phyloP scores from a whole-genome alignment of 805 yeast species.

The Pichia exigua region DNA sequence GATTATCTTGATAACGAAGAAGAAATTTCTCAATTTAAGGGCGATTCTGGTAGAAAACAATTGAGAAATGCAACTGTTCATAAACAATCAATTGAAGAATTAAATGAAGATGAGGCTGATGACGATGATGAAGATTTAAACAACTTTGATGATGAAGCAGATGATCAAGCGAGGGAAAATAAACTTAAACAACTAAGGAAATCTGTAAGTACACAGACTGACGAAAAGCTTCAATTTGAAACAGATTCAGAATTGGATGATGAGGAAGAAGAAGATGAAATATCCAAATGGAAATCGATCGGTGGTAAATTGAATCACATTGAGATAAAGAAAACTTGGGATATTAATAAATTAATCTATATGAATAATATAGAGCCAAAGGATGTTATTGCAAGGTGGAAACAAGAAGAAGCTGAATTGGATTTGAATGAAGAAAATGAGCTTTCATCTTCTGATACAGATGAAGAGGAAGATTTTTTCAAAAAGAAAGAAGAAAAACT shows the following conservation, averaged over 20 bases:
- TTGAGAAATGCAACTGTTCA: constrained; percentile 57
- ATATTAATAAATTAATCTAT: constrained; percentile 73
- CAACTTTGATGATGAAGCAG: constrained; percentile 33
- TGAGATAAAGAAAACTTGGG: constrained; percentile 53
- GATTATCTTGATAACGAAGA: constrained; percentile 17
- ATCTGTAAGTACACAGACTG: neutral
- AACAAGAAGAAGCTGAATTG: constrained; percentile 38
- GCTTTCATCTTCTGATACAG: constrained; percentile 15
- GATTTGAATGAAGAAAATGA: constrained; percentile 34
- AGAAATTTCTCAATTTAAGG: constrained; percentile 13
- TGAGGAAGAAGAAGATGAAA: constrained; percentile 32
- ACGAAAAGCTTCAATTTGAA: constrained; percentile 35
- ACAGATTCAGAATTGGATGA: constrained; percentile 45
- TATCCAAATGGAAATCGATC: constrained; percentile 35
- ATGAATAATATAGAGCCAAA: constrained; percentile 68
- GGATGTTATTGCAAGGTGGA: constrained; percentile 71
- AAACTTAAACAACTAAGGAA: constrained; percentile 31
- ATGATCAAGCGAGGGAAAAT: constrained; percentile 34
- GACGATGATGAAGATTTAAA: constrained; percentile 33
- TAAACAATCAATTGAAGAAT: constrained; percentile 43
- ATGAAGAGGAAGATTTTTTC: constrained; percentile 45
- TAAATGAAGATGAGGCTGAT: constrained; percentile 37
- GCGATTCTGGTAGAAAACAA: constrained; percentile 54
- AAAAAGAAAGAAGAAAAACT: constrained; percentile 36
- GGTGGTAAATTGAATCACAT: constrained; percentile 59